phyloP scores from a whole-genome alignment of 257 asterid species.

The Coffea canephora region DNA sequence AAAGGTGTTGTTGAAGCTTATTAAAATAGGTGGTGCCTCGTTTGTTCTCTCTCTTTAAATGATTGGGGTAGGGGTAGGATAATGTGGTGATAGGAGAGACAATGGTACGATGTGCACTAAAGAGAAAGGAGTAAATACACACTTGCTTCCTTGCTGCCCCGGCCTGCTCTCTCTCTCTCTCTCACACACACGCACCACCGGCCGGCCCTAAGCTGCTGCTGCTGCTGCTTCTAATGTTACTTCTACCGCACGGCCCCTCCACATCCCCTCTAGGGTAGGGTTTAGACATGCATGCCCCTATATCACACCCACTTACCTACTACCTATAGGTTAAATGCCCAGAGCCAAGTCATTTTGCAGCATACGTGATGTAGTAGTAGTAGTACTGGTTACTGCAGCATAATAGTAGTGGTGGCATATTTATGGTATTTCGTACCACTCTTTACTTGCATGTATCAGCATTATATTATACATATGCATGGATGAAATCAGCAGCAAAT shows the following conservation, averaged over 20 bases:
- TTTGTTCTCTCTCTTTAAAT: slow-evolving; percentile 8
- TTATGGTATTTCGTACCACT: neutral
- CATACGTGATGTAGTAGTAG: too few relatives aligned
- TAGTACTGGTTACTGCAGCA: too few relatives aligned
- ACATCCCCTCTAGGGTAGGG: neutral
- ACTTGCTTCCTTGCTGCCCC: neutral
- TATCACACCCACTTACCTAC: neutral
- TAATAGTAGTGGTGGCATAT: neutral
- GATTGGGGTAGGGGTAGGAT: slow-evolving; percentile 22
- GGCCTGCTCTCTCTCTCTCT: slow-evolving; percentile 1
- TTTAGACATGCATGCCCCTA: slow-evolving; percentile 21
- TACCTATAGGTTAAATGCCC: neutral
- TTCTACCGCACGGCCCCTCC: slow-evolving; percentile 26
- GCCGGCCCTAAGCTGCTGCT: too few relatives aligned
- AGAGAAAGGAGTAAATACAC: slow-evolving; percentile 1
- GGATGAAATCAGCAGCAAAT: slow-evolving; percentile 3
- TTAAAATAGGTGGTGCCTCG: neutral
- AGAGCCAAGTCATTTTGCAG: neutral
- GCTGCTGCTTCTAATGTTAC: slow-evolving; percentile 4
- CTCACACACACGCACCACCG: neutral
- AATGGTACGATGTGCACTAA: slow-evolving; percentile 4
- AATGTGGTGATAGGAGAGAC: slow-evolving; percentile 14
- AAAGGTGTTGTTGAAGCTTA: neutral
- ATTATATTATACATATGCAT: neutral
- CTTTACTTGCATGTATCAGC: too few relatives aligned